Conservation (phyloP, 768 basidiomycete genomes). For the Solioccasus polychromus region DNA sequence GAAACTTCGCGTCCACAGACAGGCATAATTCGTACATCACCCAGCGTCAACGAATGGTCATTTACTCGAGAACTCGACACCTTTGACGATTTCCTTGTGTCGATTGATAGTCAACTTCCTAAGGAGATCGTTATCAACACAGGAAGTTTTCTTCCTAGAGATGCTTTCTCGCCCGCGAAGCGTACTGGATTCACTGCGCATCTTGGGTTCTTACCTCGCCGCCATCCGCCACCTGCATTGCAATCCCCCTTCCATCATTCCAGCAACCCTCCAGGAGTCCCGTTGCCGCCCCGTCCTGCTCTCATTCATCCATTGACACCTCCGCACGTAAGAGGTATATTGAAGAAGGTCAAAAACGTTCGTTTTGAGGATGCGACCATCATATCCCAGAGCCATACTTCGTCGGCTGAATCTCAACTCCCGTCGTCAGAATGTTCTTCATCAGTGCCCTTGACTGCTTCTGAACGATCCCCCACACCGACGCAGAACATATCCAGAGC, state of each 20-base stretch:
- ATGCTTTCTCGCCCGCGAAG: slow-evolving; percentile 11
- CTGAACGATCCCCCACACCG: slow-evolving; percentile 14
- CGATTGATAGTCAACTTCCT: slow-evolving; percentile 3
- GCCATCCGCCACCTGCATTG: neutral
- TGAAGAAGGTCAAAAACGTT: slow-evolving; percentile 40
- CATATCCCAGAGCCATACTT: neutral
- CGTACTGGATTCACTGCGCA: neutral
- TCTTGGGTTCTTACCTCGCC: neutral
- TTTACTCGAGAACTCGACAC: slow-evolving; percentile 31
- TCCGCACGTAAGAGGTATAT: slow-evolving; percentile 33
- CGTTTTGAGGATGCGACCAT: slow-evolving; percentile 31
- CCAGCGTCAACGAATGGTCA: slow-evolving; percentile 36
- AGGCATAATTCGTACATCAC: slow-evolving; percentile 2
- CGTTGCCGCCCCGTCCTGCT: slow-evolving; percentile 22
- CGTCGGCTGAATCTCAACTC: neutral
- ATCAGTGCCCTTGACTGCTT: slow-evolving; percentile 3
- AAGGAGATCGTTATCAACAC: slow-evolving; percentile 1
- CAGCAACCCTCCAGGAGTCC: slow-evolving; percentile 17
- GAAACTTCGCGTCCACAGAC: neutral
- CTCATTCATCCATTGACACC: slow-evolving; percentile 27
- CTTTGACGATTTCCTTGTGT: slow-evolving; percentile 19
- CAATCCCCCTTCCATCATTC: slow-evolving; percentile 7
- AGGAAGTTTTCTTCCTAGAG: slow-evolving; percentile 12
- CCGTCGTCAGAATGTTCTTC: slow-evolving; percentile 5
- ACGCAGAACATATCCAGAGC: slow-evolving; percentile 1